These are phyloP conservation scores for Monilinia polystroma DNA, from an alignment of 2,329 filamentous ascomycete genomes.

Conservation along the genomic window DNA sequence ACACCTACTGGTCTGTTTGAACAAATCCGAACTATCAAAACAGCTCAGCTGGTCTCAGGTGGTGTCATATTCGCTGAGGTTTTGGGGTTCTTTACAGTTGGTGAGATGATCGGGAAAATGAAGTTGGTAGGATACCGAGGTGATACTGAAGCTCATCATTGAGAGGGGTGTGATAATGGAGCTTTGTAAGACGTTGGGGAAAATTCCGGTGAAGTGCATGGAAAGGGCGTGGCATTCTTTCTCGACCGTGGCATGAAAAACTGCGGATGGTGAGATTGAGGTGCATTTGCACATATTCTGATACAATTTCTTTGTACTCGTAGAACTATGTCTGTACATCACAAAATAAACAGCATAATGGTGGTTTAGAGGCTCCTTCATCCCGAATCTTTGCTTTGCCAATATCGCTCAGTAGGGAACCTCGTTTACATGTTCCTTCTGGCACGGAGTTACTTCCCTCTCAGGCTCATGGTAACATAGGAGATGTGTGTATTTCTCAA, in stretches of 20 bases:
- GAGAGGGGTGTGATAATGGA: slow-evolving; percentile 35
- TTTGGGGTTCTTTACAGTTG: slow-evolving; percentile 95
- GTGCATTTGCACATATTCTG: slow-evolving; percentile 29
- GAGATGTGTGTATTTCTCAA: neutral
- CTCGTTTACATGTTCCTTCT: neutral
- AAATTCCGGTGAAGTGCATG: neutral
- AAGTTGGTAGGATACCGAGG: slow-evolving; percentile 94
- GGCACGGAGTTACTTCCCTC: neutral
- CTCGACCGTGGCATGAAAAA: slow-evolving; percentile 21
- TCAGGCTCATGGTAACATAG: neutral
- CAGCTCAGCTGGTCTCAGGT: slow-evolving; percentile 66
- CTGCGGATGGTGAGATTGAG: slow-evolving; percentile 21
- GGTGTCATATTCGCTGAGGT: slow-evolving; percentile 83
- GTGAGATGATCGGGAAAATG: slow-evolving; percentile 92
- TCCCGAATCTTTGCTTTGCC: slow-evolving; percentile 1
- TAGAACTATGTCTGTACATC: slow-evolving; percentile 32
- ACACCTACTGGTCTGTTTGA: slow-evolving; percentile 56
- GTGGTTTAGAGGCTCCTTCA: slow-evolving; percentile 27
- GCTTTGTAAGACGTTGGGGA: slow-evolving; percentile 5
- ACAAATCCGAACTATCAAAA: slow-evolving; percentile 67
- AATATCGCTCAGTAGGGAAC: neutral
- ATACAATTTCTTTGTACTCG: slow-evolving; percentile 29
- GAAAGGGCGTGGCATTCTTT: slow-evolving; percentile 22
- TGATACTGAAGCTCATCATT: slow-evolving; percentile 59
- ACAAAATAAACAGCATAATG: slow-evolving; percentile 36